Evolutionary conservation across 2,329 filamentous ascomycete species (phyloP), one percentile per base, ranked within the genome.

Genomic region (Colletotrichum navitas): DNA sequence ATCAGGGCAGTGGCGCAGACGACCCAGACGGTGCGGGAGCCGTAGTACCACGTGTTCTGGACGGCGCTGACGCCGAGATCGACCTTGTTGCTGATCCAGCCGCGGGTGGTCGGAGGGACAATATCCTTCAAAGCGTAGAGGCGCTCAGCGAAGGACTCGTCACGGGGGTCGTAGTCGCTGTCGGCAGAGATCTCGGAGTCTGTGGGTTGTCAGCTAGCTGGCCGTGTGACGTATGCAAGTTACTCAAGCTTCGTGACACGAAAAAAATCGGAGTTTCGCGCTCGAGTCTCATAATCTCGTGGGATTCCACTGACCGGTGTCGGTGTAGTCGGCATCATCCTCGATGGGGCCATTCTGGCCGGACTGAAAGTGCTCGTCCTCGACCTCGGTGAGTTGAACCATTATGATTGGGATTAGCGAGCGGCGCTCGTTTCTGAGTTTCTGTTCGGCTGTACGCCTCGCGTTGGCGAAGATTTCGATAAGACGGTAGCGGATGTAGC

Each of bases 381-480:
- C 92, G 80, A 98, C 95, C 87, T 98, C 95, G 81, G 94, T 93
- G 81, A 98, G 93, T 85, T 95, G 94, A 83, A 98, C 95, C 95
- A 98, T 98, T 78, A 83, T 91, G 84, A 69, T 75, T 56, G 68
- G 51, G 14, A 34, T 51, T 62, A 8, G 39, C 24, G 34, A 63
- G 65, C 65, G 47, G 49, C 41, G 65, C 29, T 55, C 55, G 52
- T 54, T 49, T 14, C 34, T 68, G 26, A 43, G 55, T 24, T 41
- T 12, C 34, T 29, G 21, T 16, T 59, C 36, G 59, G 14, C 29
- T 63, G 52, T 59, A 47, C 29, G n/a, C 29, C n/a, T 58, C 7
- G 24, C 34, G 34, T 36, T 36, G 34, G 59, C 59, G 16, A 64
- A 18, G 26, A 71, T 54, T 21, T 54, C 68, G 65, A 54, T n/a